Percentiles rank a stretch among this genome's conserved stretches.
These are phyloP conservation scores for Suillus variegatus DNA, from an alignment of 768 basidiomycete species.

Conservation along the genomic window DNA sequence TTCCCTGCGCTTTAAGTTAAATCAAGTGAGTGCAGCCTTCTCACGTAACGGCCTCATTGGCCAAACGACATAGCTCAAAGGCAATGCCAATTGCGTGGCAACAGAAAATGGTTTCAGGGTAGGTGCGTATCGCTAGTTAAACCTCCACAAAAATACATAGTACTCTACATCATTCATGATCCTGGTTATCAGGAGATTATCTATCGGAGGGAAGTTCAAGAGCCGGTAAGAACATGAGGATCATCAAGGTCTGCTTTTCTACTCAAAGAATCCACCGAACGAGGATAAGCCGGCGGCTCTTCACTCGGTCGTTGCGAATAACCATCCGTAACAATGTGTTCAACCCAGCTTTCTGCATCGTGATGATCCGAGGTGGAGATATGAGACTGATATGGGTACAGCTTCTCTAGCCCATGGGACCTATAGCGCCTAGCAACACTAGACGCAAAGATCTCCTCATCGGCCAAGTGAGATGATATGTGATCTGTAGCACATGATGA, in stretches of 20 bases:
- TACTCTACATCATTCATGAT: background rate
- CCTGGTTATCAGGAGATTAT: background rate
- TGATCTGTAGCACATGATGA: background rate
- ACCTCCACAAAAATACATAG: background rate
- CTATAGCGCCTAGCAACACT: conserved; percentile 1
- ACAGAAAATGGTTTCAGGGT: background rate
- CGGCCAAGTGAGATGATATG: background rate
- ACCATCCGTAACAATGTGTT: background rate
- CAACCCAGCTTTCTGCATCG: background rate
- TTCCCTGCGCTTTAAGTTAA: background rate
- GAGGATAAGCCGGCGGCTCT: conserved; percentile 8
- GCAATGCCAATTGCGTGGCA: background rate
- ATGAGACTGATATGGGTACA: background rate
- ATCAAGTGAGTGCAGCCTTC: background rate
- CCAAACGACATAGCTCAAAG: background rate
- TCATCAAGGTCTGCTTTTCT: background rate
- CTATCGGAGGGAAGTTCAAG: background rate
- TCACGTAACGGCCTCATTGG: background rate
- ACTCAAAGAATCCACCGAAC: background rate
- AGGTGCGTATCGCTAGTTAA: background rate
- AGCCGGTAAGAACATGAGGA: background rate
- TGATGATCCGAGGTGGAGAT: background rate
- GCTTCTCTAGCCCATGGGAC: background rate
- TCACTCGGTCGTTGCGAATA: background rate
- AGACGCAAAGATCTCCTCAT: background rate